These are phyloP conservation scores for Hydnum rufescens DNA, from an alignment of 768 basidiomycete species.

Conservation along the genomic window DNA sequence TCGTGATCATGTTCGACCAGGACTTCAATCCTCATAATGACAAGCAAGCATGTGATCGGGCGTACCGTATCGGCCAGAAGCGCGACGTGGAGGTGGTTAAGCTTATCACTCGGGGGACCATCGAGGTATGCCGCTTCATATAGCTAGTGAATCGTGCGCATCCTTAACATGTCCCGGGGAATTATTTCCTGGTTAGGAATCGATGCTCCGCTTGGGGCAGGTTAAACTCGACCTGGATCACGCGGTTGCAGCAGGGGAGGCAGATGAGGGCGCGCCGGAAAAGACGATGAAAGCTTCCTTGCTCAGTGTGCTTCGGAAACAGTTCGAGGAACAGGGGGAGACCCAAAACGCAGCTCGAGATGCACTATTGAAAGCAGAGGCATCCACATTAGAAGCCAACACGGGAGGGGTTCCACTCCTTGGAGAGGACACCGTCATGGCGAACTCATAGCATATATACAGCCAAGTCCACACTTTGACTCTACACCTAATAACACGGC, in stretches of 20 bases:
- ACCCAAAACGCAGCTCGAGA: background rate
- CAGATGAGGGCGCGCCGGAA: conserved; percentile 40
- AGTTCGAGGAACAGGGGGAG: conserved; percentile 34
- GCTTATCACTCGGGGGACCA: conserved; percentile 74
- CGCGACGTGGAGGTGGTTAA: conserved; percentile 89
- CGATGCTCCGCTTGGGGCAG: conserved; percentile 75
- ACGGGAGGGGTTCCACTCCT: too few species aligned
- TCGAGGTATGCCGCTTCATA: conserved; percentile 40
- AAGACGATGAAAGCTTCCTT: conserved; percentile 71
- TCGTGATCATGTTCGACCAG: conserved; percentile 92
- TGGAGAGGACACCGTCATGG: too few species aligned
- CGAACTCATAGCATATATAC: too few species aligned
- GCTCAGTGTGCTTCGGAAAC: conserved; percentile 65
- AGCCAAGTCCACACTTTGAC: too few species aligned
- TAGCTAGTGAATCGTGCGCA: background rate
- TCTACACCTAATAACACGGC: too few species aligned
- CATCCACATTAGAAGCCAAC: too few species aligned
- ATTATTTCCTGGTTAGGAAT: conserved; percentile 31
- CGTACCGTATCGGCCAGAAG: conserved; percentile 92
- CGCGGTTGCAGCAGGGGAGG: conserved; percentile 65
- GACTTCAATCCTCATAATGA: conserved; percentile 98
- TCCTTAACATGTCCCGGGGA: background rate
- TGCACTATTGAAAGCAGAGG: background rate
- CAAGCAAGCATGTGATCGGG: conserved; percentile 90
- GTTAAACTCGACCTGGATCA: conserved; percentile 86